Percentiles rank a stretch among this genome's conserved stretches.
Conservation (phyloP, 495 filamentous ascomycete genomes). For the Cercophora newfieldiana region DNA sequence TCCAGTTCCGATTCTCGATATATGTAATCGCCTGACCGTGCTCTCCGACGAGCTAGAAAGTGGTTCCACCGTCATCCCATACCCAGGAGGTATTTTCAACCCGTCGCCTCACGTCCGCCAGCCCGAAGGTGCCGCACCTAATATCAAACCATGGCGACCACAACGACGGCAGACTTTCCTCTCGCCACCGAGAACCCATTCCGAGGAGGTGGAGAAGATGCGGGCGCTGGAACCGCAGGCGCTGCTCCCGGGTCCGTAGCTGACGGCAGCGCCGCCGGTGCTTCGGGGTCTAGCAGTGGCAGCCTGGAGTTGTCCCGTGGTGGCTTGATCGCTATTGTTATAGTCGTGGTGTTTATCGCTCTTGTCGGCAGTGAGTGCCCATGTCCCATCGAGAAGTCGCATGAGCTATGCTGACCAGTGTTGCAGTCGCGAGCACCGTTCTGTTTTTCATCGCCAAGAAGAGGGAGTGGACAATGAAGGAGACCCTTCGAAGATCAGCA, state of each 20-base stretch:
- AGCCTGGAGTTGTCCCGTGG: slow-evolving; percentile 56
- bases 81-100: slow-evolving; percentile 2
- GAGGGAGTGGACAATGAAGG: slow-evolving; percentile 55
- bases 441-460: slow-evolving; percentile 60
- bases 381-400: background rate
- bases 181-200: slow-evolving; percentile 40
- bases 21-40: slow-evolving; percentile 1
- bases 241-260: slow-evolving; percentile 24
- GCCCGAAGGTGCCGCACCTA: background rate
- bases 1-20: background rate
- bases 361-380: slow-evolving; percentile 54
- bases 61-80: slow-evolving; percentile 13
- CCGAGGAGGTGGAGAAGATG: slow-evolving; percentile 17
- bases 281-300: slow-evolving; percentile 51
- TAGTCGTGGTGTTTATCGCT: slow-evolving; percentile 58
- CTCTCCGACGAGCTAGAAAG: background rate
- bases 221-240: slow-evolving; percentile 10
- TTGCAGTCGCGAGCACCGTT: slow-evolving; percentile 45
- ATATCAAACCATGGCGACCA: slow-evolving; percentile 23
- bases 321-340: slow-evolving; percentile 61
- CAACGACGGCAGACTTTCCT: slow-evolving; percentile 27
- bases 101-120: background rate
- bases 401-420: background rate
- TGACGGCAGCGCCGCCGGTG: slow-evolving; percentile 53
- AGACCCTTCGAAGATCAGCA: slow-evolving; percentile 53